Conservation (phyloP, 2,329 filamentous ascomycete species). For the Pyrenophora graminea region DNA sequence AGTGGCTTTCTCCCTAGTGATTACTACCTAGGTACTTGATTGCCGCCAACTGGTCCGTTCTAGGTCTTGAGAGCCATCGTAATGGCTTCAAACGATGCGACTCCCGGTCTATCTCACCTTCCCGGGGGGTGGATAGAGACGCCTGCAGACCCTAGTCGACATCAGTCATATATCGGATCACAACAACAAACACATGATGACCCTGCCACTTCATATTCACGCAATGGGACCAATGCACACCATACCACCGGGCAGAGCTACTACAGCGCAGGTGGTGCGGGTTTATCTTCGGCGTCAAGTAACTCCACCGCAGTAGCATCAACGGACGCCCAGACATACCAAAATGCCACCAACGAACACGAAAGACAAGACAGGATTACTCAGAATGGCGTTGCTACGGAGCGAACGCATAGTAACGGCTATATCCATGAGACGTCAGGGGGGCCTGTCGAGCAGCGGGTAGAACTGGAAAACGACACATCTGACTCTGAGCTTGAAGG, state of each 20-base stretch:
- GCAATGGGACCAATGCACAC: conserved; percentile 11
- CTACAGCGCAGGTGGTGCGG: conserved; percentile 14
- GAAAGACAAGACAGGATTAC: not conserved
- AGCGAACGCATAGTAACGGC: not conserved
- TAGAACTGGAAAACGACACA: conserved; percentile 20
- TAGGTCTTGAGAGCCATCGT: conserved; percentile 6
- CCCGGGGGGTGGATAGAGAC: conserved; percentile 46
- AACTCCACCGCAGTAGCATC: conserved; percentile 19
- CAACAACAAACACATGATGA: conserved; percentile 14
- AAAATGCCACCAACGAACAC: not conserved
- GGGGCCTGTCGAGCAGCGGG: conserved; percentile 18
- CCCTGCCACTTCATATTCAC: conserved; percentile 17
- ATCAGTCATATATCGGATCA: conserved; percentile 30
- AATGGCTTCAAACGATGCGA: conserved; percentile 39
- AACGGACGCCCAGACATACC: not conserved
- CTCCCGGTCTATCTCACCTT: conserved; percentile 40
- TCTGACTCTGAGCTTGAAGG: conserved; percentile 31
- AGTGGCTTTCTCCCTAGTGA: not conserved
- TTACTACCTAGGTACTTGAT: not conserved
- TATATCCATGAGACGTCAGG: conserved; percentile 3
- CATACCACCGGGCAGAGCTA: conserved; percentile 24
- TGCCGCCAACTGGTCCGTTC: not conserved
- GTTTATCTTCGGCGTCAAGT: conserved; percentile 15
- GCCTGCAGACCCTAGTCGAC: conserved; percentile 30
- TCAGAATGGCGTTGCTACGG: not conserved